Conservation (phyloP, 2,329 filamentous ascomycete species). For the Sporothrix protearum region DNA sequence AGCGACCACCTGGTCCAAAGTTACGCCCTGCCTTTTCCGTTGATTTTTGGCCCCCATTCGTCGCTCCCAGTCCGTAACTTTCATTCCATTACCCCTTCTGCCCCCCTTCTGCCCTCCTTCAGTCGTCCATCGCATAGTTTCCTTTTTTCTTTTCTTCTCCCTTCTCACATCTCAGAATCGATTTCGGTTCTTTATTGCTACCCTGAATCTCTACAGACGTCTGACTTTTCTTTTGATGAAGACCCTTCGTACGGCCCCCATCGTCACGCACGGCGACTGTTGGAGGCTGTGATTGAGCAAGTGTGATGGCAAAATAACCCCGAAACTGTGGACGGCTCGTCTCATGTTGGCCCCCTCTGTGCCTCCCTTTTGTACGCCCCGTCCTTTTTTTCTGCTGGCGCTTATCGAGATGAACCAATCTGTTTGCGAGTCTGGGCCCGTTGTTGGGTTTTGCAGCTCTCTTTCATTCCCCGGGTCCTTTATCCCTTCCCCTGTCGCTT, state of each 20-base stretch:
- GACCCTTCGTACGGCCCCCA: background rate
- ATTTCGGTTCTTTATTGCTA: background rate
- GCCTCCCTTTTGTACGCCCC: background rate
- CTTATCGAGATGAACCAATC: conserved; percentile 9
- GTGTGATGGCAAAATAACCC: background rate
- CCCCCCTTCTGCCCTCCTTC: no score
- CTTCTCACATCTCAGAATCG: background rate
- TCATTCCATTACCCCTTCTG: no score
- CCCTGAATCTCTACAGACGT: background rate
- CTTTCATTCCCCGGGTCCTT: background rate
- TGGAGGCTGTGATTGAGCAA: background rate
- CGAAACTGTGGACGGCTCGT: background rate
- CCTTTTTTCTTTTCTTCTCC: background rate
- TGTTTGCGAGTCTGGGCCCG: background rate
- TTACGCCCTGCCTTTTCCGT: background rate
- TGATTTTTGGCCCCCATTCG: no score
- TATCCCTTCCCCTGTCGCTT: background rate
- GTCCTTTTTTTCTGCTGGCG: background rate
- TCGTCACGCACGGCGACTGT: background rate
- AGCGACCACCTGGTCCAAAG: no score
- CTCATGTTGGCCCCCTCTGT: background rate
- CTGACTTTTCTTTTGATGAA: background rate
- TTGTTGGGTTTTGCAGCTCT: background rate
- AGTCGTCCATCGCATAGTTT: no score
- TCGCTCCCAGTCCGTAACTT: no score